These are phyloP conservation scores for Paramecium octaurelia DNA, from an alignment of 73 alveolate genomes.

Conservation along the genomic window DNA sequence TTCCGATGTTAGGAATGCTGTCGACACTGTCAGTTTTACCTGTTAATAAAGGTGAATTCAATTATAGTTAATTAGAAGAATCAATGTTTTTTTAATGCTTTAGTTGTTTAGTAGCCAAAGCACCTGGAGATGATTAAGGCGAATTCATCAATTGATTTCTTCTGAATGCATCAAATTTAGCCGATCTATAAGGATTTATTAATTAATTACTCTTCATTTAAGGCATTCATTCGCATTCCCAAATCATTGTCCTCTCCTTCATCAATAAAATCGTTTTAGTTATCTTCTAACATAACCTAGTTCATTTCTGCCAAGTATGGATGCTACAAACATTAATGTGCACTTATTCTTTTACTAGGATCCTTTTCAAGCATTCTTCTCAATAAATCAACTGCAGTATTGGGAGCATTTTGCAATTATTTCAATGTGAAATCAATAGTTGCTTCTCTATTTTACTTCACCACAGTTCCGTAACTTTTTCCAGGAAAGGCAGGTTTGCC, in stretches of 20 bases:
- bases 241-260: constrained; percentile 19
- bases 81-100: neutral
- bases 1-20: constrained; percentile 24
- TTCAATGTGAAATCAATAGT: neutral
- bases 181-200: neutral
- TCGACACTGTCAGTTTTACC: constrained; percentile 3
- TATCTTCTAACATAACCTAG: neutral
- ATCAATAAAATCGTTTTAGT: neutral
- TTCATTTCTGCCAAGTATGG: neutral
- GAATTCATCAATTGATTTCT: constrained; percentile 12
- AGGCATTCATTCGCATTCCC: neutral
- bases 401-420: neutral
- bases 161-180: constrained; percentile 19
- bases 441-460: constrained; percentile 41
- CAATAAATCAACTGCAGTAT: constrained; percentile 3
- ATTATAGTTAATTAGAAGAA: neutral
- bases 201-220: constrained; percentile 31
- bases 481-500: constrained; percentile 55
- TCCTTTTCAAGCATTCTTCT: constrained; percentile 31
- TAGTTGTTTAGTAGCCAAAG: neutral
- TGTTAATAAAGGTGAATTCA: neutral
- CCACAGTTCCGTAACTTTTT: constrained; percentile 44
- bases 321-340: constrained; percentile 22
- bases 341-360: neutral
- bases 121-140: neutral